Base-by-base conservation (phyloP, 495 filamentous ascomycete genomes). In the Penicillium coprophilum region DNA sequence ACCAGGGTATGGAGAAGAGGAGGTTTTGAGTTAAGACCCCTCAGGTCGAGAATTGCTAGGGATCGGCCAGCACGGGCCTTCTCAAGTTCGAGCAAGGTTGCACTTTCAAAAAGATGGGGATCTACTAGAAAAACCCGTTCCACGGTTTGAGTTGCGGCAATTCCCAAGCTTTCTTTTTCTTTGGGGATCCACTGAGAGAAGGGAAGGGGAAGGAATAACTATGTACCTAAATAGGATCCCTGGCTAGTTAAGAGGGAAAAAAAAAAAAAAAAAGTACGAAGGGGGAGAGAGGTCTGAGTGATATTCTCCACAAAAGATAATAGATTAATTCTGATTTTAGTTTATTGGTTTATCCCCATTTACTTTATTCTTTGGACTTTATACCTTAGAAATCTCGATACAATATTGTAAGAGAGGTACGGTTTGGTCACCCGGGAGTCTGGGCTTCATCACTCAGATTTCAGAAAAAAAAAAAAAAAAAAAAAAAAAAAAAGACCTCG, bases 41-140 rank as follows among this genome's bases (percentile, higher is more conserved):
- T 64, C 65, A 57, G 58, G 67, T 60, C 59, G 61, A 57, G 62
- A 56, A 61, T 55, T 65, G 61, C 62, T 63, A 70, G 55, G 67
- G 72, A 75, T 75, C 72, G 68, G 66, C 70, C 55, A 40, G 72
- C 72, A 75, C 72, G 69, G 72, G 63, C 72, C 72, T 50, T 55
- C 34, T 45, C 53, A 58, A 63, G 60, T 66, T 60, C 61, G 51
- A 53, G 56, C 53, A 59, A 58, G 61, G 65, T 65, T 65, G 65
- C 65, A 72, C 56, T 56, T 67, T 60, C 67, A 20, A 11, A 47
- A 47, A 47, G 61, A 60, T 57, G 62, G 59, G 63, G 50, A 71
- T 65, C 67, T 60, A 55, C 62, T 64, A 51, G 56, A 36, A 20
- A 13, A 20, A 13, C 12, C 45, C 66, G 68, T 70, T 71, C 70